Conservation (phyloP, 2,329 filamentous ascomycete genomes). For the Didymellaceae sp. region DNA sequence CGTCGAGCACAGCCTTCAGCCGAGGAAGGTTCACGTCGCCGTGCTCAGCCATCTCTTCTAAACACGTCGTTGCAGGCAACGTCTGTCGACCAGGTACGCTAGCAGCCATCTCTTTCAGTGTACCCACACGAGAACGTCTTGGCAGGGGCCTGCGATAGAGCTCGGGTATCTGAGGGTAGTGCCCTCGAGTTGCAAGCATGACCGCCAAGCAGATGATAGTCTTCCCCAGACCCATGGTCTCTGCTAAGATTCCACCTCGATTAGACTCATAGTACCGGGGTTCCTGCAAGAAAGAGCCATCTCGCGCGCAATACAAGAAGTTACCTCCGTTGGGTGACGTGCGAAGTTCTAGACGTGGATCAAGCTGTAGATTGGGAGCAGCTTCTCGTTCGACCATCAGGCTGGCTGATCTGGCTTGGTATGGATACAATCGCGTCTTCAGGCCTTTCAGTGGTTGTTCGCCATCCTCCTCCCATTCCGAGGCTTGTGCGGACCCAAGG, state of each 20-base stretch:
- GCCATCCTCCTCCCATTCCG: conserved; percentile 41
- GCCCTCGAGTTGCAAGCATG: conserved; percentile 75
- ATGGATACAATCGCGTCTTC: conserved; percentile 72
- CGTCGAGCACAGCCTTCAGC: conserved; percentile 36
- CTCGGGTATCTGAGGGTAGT: conserved; percentile 71
- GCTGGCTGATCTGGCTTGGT: conserved; percentile 81
- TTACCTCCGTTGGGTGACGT: conserved; percentile 64
- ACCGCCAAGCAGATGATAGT: conserved; percentile 79
- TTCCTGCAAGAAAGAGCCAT: conserved; percentile 67
- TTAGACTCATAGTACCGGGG: conserved; percentile 76
- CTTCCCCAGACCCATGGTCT: conserved; percentile 82
- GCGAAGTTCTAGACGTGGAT: conserved; percentile 72
- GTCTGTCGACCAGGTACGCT: conserved; percentile 69
- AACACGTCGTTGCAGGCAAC: conserved; percentile 72
- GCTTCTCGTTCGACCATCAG: conserved; percentile 84
- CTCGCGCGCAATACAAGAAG: conserved; percentile 75
- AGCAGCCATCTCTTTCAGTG: conserved; percentile 78
- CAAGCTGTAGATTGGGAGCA: conserved; percentile 67
- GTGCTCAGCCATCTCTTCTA: conserved; percentile 60
- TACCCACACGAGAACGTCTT: conserved; percentile 60
- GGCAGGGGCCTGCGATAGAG: conserved; percentile 59
- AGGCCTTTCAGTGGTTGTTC: conserved; percentile 60
- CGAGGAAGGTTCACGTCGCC: conserved; percentile 37
- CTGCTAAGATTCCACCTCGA: conserved; percentile 78
- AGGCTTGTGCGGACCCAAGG: conserved; percentile 48